phyloP scores from a whole-genome alignment of 2,329 filamentous ascomycete genomes.

The Aspergillus calidoustus region DNA sequence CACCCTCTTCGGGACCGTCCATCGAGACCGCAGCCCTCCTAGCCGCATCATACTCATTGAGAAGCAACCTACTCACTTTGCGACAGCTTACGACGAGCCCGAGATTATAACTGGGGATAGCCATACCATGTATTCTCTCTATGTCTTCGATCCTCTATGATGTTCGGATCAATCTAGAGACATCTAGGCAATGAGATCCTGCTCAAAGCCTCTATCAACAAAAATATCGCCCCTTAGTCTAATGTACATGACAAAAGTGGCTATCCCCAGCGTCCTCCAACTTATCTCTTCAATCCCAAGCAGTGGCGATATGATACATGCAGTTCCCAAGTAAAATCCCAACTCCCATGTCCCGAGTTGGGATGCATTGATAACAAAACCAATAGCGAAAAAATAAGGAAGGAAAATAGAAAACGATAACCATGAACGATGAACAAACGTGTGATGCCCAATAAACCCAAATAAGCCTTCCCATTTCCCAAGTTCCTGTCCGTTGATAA shows the following conservation, averaged over 20 bases:
- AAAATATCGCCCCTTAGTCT: background rate
- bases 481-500: background rate
- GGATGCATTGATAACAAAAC: background rate
- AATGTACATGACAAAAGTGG: background rate
- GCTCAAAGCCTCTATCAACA: background rate
- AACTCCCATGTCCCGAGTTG: no score
- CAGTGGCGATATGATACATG: background rate
- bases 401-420: background rate
- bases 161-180: background rate
- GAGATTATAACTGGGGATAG: background rate
- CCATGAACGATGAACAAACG: background rate
- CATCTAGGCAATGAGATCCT: background rate
- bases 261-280: background rate
- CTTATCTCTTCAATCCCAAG: background rate
- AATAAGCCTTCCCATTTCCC: background rate
- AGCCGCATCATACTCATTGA: background rate
- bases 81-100: background rate
- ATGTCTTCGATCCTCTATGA: background rate
- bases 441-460: background rate
- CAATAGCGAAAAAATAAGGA: background rate
- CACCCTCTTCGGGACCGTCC: background rate
- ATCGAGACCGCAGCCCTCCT: background rate
- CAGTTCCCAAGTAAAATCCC: background rate
- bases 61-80: background rate
- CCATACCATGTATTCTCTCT: background rate